Evolutionary conservation across 768 basidiomycete genomes (phyloP).

Genomic region (Kockovaella imperatae): DNA sequence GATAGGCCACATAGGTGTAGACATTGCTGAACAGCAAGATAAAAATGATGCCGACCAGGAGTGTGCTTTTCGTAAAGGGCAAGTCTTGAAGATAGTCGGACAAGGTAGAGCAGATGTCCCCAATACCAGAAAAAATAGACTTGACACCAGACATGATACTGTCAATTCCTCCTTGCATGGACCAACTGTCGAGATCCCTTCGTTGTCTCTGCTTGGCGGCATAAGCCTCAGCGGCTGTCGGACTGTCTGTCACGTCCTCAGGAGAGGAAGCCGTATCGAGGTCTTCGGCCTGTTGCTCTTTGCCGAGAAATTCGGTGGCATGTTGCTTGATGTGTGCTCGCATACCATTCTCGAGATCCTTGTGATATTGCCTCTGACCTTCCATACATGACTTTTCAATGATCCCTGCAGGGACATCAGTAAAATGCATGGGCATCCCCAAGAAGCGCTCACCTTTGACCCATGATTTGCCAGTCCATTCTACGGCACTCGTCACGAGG

Average conservation of each 20-base stretch:
- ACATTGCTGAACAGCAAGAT: constrained; percentile 33
- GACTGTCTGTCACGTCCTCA: constrained; percentile 3
- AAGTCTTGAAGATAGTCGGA: constrained; percentile 22
- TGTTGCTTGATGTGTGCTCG: constrained; percentile 81
- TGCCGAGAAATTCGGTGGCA: constrained; percentile 78
- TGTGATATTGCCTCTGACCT: constrained; percentile 80
- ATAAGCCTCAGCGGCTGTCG: constrained; percentile 21
- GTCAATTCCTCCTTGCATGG: constrained; percentile 31
- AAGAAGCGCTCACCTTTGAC: constrained; percentile 63
- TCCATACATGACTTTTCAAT: constrained; percentile 87
- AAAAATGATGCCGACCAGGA: constrained; percentile 24
- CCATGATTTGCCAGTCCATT: constrained; percentile 95
- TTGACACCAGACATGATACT: constrained; percentile 23
- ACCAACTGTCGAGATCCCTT: constrained; percentile 22
- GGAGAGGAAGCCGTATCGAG: background rate
- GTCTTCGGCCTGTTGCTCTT: constrained; percentile 47
- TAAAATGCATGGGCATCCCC: background rate
- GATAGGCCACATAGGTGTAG: constrained; percentile 33
- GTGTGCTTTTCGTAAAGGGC: constrained; percentile 14
- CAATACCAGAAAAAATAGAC: constrained; percentile 23
- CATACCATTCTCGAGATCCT: constrained; percentile 75
- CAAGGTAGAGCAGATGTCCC: constrained; percentile 12
- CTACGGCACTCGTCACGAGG: constrained; percentile 80
- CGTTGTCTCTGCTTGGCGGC: constrained; percentile 22
- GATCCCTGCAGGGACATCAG: constrained; percentile 57